Evolutionary conservation across 345 rosid species (phyloP).

Genomic region (Syzygium oleosum): DNA sequence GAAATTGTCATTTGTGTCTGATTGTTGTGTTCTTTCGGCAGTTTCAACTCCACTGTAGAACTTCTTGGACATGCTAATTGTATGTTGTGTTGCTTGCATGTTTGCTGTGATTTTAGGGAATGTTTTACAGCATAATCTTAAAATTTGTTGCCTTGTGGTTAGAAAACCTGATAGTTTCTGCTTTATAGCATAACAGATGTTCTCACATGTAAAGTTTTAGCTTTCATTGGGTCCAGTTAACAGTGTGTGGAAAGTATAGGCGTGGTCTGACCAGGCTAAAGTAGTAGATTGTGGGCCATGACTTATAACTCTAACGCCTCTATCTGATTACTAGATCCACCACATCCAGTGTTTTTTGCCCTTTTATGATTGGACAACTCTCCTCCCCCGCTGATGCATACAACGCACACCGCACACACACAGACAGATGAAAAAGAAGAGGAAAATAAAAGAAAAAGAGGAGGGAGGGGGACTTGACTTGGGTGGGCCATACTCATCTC

Average conservation of each 20-base stretch:
- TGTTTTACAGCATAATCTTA: background rate
- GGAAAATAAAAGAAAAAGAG: background rate
- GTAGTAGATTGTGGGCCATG: background rate
- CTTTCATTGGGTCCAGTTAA: background rate
- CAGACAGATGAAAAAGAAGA: background rate
- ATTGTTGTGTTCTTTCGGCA: background rate
- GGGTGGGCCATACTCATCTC: background rate
- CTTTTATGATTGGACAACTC: background rate
- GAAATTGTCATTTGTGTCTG: background rate
- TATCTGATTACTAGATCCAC: background rate
- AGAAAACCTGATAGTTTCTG: background rate
- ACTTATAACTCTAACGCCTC: background rate
- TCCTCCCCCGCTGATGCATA: background rate
- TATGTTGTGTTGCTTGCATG: background rate
- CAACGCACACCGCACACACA: background rate
- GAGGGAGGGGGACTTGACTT: background rate
- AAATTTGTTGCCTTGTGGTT: background rate
- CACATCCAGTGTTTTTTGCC: background rate
- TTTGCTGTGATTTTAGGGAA: background rate
- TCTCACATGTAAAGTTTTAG: background rate
- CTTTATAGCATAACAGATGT: background rate
- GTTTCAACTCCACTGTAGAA: background rate
- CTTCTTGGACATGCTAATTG: background rate
- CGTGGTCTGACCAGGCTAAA: background rate
- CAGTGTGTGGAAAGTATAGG: background rate